phyloP scores from a whole-genome alignment of 148 eudicot genomes.

The Fallopia convolvulus region DNA sequence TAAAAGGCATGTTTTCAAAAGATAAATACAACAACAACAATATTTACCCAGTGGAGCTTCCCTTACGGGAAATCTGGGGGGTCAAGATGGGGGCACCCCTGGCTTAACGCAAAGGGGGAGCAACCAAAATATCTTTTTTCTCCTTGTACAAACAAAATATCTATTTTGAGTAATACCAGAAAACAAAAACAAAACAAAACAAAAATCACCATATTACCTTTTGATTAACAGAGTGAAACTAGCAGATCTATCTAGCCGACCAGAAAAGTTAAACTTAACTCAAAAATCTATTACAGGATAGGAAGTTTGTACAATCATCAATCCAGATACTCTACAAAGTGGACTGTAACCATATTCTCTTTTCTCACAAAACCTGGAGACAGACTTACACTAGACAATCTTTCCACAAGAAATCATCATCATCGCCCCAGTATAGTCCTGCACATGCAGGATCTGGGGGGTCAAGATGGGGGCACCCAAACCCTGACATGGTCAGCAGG shows the following conservation, averaged over 20 bases:
- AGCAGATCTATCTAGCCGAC: neutral
- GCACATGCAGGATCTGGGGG: no score
- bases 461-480: no score
- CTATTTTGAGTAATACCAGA: neutral
- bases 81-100: no score
- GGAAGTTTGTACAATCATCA: neutral
- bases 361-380: neutral
- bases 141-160: neutral
- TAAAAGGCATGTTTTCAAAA: neutral
- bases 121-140: no score
- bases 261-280: neutral
- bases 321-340: neutral
- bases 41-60: no score
- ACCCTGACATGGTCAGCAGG: no score
- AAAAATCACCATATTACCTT: neutral
- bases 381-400: neutral
- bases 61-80: no score
- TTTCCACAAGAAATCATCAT: neutral
- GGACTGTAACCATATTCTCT: neutral
- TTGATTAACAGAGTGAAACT: neutral
- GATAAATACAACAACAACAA: no score
- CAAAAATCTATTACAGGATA: neutral
- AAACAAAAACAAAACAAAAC: neutral
- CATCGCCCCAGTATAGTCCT: no score
- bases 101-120: no score